A percentile compares a stretch with the other conserved stretches of the same genome.
These are phyloP conservation scores for Saussurea involucrata DNA, from an alignment of 129 eudicot species.

Conservation along the genomic window DNA sequence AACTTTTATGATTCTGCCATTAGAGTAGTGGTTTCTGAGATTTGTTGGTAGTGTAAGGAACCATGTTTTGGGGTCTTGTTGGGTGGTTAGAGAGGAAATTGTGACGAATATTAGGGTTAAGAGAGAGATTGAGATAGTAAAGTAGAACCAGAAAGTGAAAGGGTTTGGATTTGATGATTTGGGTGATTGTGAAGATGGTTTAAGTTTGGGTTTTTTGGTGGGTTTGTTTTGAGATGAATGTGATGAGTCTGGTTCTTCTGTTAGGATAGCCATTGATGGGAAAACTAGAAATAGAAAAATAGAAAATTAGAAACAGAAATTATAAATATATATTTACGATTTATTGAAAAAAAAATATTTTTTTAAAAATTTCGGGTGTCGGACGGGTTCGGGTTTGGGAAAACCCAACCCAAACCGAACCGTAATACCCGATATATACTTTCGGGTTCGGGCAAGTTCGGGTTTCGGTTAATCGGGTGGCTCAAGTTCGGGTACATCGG, in stretches of 20 bases:
- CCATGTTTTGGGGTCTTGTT: constrained; percentile 77
- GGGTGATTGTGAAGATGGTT: constrained; percentile 1
- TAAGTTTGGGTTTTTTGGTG: constrained; percentile 7
- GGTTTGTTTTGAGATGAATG: constrained; percentile 10
- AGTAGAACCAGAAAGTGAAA: constrained; percentile 85
- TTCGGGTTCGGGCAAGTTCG: too few species aligned
- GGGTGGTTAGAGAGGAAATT: constrained; percentile 43
- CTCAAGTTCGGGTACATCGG: too few species aligned
- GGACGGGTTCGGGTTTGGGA: too few species aligned
- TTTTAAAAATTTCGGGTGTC: too few species aligned
- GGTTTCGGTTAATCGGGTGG: too few species aligned
- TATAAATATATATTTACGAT: too few species aligned
- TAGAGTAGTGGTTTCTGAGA: constrained; percentile 67
- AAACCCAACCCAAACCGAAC: too few species aligned
- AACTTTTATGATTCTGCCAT: constrained; percentile 62
- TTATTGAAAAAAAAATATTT: too few species aligned
- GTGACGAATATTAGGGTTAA: constrained; percentile 51
- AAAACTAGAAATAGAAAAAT: too few species aligned
- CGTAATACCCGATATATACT: too few species aligned
- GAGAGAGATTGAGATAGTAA: constrained; percentile 59
- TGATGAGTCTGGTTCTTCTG: constrained; percentile 47
- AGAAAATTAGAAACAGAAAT: too few species aligned
- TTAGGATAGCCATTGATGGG: constrained; percentile 57
- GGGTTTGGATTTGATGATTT: constrained; percentile 45
- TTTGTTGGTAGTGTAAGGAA: constrained; percentile 61